Percentiles rank a stretch among this genome's conserved stretches.
Evolutionary conservation across 164 flowering plant genomes (phyloP).

Genomic region (Stephania yunnanensis): DNA sequence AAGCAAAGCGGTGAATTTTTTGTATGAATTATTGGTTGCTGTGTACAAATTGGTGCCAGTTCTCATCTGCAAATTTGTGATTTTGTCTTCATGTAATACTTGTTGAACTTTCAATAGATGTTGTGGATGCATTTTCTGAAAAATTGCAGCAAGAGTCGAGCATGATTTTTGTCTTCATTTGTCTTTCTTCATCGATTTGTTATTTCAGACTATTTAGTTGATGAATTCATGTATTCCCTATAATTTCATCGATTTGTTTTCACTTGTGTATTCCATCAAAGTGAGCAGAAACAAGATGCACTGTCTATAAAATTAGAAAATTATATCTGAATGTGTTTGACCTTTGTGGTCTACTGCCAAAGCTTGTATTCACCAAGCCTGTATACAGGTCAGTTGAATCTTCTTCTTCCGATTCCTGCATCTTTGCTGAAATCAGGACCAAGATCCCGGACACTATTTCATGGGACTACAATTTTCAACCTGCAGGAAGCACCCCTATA

Average conservation of each 20-base stretch:
- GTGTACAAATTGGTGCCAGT: not conserved
- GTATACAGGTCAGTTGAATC: slow-evolving; percentile 69
- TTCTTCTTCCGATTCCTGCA: slow-evolving; percentile 57
- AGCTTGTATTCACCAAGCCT: not conserved
- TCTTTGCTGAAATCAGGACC: slow-evolving; percentile 89
- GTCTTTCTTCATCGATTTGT: no score
- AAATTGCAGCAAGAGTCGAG: no score
- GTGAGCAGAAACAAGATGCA: not conserved
- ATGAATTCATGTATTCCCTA: no score
- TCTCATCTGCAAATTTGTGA: no score
- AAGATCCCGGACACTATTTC: slow-evolving; percentile 82
- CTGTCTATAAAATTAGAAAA: not conserved
- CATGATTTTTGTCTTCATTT: no score
- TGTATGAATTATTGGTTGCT: not conserved
- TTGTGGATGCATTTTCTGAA: no score
- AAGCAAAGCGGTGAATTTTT: no score
- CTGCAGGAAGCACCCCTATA: slow-evolving; percentile 70
- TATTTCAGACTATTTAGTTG: no score
- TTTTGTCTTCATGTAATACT: no score
- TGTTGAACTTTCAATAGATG: no score
- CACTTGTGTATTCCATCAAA: not conserved
- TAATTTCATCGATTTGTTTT: no score
- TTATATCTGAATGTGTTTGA: not conserved
- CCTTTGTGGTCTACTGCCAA: slow-evolving; percentile 1
- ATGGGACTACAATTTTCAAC: slow-evolving; percentile 96